These are phyloP conservation scores for Beauveria medogensis DNA, from an alignment of 2,329 filamentous ascomycete genomes.

Conservation along the genomic window DNA sequence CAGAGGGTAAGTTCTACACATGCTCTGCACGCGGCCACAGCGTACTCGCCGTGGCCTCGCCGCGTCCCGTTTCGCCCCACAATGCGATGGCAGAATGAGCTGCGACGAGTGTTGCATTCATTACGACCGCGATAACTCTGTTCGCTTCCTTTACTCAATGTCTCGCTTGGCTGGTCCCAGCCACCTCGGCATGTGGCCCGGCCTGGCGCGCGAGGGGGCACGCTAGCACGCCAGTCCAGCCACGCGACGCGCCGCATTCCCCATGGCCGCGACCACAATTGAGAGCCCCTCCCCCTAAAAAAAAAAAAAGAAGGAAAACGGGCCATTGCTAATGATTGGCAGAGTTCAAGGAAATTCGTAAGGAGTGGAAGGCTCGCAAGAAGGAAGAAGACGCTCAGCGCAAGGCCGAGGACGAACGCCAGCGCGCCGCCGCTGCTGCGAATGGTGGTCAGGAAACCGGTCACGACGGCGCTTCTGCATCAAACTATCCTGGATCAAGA, in stretches of 20 bases:
- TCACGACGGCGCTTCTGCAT: constrained; percentile 20
- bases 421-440: constrained; percentile 32
- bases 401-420: constrained; percentile 85
- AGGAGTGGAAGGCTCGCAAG: constrained; percentile 98
- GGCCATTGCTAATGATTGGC: constrained; percentile 19
- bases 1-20: constrained; percentile 71
- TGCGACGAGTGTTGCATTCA: neutral
- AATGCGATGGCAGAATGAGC: neutral
- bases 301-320: neutral
- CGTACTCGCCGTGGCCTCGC: neutral
- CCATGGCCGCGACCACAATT: neutral
- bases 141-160: neutral
- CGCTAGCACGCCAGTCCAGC: constrained; percentile 18
- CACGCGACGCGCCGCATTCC: neutral
- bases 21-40: neutral
- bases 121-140: neutral
- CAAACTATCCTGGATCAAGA: constrained; percentile 46
- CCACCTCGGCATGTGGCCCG: neutral
- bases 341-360: constrained; percentile 99
- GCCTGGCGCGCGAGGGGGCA: neutral
- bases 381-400: constrained; percentile 93
- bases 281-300: neutral
- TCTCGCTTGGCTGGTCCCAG: neutral
- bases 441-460: constrained; percentile 13
- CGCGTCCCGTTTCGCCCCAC: neutral